A percentile compares a stretch with the other conserved stretches of the same genome.
Conservation (phyloP, 352 stramenopile genomes). For the Phytopythium mirpurense region DNA sequence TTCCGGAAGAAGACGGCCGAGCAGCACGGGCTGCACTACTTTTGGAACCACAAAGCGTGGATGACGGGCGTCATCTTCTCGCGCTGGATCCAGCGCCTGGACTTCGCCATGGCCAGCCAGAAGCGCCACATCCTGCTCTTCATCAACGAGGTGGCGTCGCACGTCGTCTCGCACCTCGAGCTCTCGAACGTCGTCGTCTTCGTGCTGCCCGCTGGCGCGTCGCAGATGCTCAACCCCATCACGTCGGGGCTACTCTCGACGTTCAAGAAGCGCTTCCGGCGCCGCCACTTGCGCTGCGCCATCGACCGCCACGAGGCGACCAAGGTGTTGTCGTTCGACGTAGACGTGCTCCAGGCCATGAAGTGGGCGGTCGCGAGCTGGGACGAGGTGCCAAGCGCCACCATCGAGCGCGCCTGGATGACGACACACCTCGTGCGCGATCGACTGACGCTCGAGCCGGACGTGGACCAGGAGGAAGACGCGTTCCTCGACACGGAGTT, state of each 20-base stretch:
- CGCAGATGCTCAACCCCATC: conserved; percentile 65
- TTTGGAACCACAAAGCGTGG: conserved; percentile 78
- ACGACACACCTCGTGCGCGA: conserved; percentile 51
- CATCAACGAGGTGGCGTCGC: conserved; percentile 72
- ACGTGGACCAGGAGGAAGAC: conserved; percentile 51
- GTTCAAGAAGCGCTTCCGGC: conserved; percentile 75
- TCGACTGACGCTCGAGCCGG: conserved; percentile 41
- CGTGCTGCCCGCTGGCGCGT: conserved; percentile 37
- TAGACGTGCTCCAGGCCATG: conserved; percentile 75
- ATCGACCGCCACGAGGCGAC: conserved; percentile 49
- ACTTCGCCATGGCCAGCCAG: conserved; percentile 73
- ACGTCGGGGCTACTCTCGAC: conserved; percentile 48
- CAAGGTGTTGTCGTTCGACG: conserved; percentile 44
- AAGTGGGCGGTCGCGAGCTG: conserved; percentile 67
- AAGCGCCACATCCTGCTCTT: conserved; percentile 76
- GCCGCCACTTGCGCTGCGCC: conserved; percentile 59
- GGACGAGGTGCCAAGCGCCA: conserved; percentile 67
- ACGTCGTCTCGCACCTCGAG: conserved; percentile 71
- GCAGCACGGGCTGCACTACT: conserved; percentile 79
- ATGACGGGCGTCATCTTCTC: conserved; percentile 85
- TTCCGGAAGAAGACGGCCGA: conserved; percentile 75
- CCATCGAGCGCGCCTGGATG: conserved; percentile 62
- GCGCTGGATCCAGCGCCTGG: conserved; percentile 72
- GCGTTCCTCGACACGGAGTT: conserved; percentile 57
- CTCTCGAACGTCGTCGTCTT: conserved; percentile 72